Evolutionary conservation across 2,329 filamentous ascomycete species (phyloP).

Genomic region (Cordyceps javanica): DNA sequence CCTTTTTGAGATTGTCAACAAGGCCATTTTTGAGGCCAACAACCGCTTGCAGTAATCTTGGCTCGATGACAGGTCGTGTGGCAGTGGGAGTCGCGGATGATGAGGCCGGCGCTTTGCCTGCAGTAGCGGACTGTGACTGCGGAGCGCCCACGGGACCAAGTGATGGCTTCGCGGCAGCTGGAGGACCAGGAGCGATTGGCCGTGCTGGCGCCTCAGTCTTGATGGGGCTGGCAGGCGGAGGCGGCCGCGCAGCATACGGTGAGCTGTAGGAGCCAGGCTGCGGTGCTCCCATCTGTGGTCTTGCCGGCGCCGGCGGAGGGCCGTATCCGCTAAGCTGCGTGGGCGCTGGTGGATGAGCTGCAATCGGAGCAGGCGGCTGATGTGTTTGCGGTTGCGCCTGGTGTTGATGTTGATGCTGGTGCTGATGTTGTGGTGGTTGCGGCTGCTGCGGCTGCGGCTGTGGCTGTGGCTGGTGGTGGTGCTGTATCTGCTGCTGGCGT

Average conservation of each 20-base stretch:
- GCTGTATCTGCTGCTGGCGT: constrained; percentile 15
- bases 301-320: constrained; percentile 30
- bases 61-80: constrained; percentile 36
- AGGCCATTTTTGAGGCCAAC: constrained; percentile 42
- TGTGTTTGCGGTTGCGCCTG: background rate
- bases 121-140: constrained; percentile 14
- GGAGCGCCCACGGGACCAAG: constrained; percentile 9
- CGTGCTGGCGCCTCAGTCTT: constrained; percentile 14
- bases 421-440: constrained; percentile 8
- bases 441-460: too few species aligned
- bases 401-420: background rate
- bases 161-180: constrained; percentile 2
- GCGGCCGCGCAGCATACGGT: constrained; percentile 31
- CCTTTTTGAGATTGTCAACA: constrained; percentile 38
- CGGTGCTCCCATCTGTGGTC: constrained; percentile 24
- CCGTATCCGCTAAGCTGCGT: constrained; percentile 30
- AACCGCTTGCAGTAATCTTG: constrained; percentile 36
- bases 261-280: constrained; percentile 31
- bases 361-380: constrained; percentile 25
- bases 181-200: background rate
- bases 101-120: constrained; percentile 21
- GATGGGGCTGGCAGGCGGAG: constrained; percentile 10
- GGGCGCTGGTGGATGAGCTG: background rate
- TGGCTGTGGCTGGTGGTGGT: background rate
- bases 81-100: constrained; percentile 22